Percentiles rank a stretch among this genome's conserved stretches.
Evolutionary conservation across 2,329 filamentous ascomycete species (phyloP).

Genomic region (Aspergillus alliaceus): DNA sequence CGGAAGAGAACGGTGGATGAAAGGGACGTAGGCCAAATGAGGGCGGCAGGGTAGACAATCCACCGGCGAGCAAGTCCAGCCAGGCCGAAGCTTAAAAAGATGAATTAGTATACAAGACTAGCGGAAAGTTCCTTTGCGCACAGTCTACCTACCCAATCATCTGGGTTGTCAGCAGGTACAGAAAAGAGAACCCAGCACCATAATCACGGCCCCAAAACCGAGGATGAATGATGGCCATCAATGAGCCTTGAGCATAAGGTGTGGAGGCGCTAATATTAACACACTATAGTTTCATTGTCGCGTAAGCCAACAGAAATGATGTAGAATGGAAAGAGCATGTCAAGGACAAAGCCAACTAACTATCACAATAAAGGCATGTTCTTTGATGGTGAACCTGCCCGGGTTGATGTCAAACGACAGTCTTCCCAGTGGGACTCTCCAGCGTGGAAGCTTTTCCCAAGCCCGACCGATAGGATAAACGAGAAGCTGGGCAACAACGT

Average conservation of each 20-base stretch:
- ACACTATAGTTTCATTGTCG: conserved; percentile 11
- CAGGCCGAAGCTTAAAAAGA: conserved; percentile 15
- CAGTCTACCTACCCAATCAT: conserved; percentile 25
- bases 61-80: conserved; percentile 21
- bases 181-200: conserved; percentile 32
- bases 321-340: neutral
- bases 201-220: conserved; percentile 36
- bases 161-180: conserved; percentile 33
- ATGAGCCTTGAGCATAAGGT: conserved; percentile 27
- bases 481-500: conserved; percentile 24
- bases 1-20: conserved; percentile 23
- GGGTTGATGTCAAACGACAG: conserved; percentile 23
- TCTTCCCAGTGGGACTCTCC: conserved; percentile 21
- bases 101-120: neutral
- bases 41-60: conserved; percentile 22
- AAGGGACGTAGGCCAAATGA: conserved; percentile 22
- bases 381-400: conserved; percentile 22
- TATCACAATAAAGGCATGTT: conserved; percentile 25
- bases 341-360: too few species aligned
- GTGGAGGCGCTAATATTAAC: conserved; percentile 31
- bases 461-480: conserved; percentile 21
- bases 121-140: neutral
- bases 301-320: neutral
- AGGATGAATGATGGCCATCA: conserved; percentile 35
- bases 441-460: conserved; percentile 25